These are phyloP conservation scores for Carex littledalei DNA, from an alignment of 176 grass and related monocot species.

Conservation along the genomic window DNA sequence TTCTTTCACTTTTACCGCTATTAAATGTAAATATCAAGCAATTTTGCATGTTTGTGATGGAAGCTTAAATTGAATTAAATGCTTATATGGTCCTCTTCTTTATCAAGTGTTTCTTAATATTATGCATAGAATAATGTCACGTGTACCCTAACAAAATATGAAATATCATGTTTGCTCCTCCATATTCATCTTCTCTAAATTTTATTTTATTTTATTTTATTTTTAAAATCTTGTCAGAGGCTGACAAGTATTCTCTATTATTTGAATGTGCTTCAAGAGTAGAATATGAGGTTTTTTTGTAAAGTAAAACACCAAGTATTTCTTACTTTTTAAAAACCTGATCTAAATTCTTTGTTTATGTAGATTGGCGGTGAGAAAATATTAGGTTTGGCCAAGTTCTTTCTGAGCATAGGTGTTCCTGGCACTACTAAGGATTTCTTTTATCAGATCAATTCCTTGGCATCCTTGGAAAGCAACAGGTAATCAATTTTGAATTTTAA, in stretches of 20 bases:
- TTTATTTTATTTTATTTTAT: no score
- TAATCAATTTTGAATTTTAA: conserved; percentile 25
- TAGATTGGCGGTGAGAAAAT: conserved; percentile 87
- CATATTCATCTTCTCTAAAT: not conserved
- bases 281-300: not conserved
- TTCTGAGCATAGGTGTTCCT: conserved; percentile 85
- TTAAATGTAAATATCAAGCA: not conserved
- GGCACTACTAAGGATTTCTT: conserved; percentile 43
- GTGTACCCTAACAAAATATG: not conserved
- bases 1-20: not conserved
- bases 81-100: not conserved
- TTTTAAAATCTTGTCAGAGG: no score
- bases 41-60: not conserved
- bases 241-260: no score
- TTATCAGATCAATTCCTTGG: conserved; percentile 87
- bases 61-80: not conserved
- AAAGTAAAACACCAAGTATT: not conserved
- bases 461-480: conserved; percentile 80
- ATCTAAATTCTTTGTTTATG: conserved; percentile 4
- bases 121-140: not conserved
- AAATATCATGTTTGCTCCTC: not conserved
- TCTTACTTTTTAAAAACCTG: not conserved
- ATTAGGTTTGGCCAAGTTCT: conserved; percentile 78
- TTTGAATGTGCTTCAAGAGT: not conserved
- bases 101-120: not conserved